phyloP scores from a whole-genome alignment of 2,329 filamentous ascomycete genomes.

The Nemania sp. region DNA sequence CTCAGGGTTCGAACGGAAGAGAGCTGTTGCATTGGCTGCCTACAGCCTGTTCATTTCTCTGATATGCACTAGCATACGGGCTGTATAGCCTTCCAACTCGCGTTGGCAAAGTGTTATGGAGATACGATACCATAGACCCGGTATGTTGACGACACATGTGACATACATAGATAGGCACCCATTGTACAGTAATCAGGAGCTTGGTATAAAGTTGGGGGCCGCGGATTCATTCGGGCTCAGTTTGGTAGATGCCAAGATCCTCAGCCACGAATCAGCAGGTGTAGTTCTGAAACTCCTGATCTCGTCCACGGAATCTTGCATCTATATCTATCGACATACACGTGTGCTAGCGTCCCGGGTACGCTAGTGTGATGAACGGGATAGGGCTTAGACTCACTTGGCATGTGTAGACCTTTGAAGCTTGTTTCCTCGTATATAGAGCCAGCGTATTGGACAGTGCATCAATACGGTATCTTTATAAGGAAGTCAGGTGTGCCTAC shows the following conservation, averaged over 20 bases:
- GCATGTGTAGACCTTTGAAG: not conserved
- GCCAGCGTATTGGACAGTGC: not conserved
- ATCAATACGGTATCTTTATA: not conserved
- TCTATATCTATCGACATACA: not conserved
- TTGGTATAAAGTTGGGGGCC: slow-evolving; percentile 12
- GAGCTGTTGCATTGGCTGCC: not conserved
- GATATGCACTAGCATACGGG: too few relatives aligned
- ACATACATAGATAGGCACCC: too few relatives aligned
- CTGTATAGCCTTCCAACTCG: too few relatives aligned
- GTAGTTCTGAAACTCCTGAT: not conserved
- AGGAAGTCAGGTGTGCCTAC: too few relatives aligned
- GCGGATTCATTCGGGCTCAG: not conserved
- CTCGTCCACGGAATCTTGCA: not conserved
- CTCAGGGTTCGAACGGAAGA: not conserved
- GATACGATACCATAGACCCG: too few relatives aligned
- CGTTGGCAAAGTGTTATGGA: too few relatives aligned
- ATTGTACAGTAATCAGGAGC: not conserved
- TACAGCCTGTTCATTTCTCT: not conserved
- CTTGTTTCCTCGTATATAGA: slow-evolving; percentile 1
- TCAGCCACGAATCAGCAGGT: not conserved
- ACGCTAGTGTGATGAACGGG: not conserved
- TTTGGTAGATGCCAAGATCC: slow-evolving; percentile 1
- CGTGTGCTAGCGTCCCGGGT: not conserved
- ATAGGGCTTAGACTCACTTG: slow-evolving; percentile 7
- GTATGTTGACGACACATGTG: too few relatives aligned